Percentiles rank a stretch among this genome's conserved stretches.
Evolutionary conservation across 352 stramenopile genomes (phyloP).

Genomic region (Phytophthora syringae): DNA sequence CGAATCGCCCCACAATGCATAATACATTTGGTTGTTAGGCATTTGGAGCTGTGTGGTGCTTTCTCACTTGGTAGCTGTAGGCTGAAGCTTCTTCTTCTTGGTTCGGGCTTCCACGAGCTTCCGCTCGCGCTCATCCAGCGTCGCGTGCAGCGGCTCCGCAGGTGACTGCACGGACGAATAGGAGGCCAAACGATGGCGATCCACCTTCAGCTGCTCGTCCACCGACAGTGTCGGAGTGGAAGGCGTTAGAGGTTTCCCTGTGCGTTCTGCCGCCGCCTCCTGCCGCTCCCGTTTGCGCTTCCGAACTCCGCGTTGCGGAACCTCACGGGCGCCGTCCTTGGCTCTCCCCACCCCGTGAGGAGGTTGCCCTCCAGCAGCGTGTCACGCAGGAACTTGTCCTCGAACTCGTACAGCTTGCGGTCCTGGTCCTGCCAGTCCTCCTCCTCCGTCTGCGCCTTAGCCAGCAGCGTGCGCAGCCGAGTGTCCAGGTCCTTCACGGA

Average conservation of each 20-base stretch:
- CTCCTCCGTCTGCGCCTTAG: slow-evolving; percentile 54
- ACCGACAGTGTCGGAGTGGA: slow-evolving; percentile 29
- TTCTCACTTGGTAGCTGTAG: too few species aligned
- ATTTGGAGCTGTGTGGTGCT: slow-evolving; percentile 11
- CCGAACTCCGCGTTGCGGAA: slow-evolving; percentile 77
- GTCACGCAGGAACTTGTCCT: slow-evolving; percentile 75
- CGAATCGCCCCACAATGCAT: slow-evolving; percentile 16
- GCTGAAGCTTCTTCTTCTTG: slow-evolving; percentile 44
- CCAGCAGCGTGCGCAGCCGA: slow-evolving; percentile 49
- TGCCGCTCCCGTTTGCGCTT: slow-evolving; percentile 68
- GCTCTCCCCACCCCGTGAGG: slow-evolving; percentile 72
- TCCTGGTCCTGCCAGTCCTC: slow-evolving; percentile 66
- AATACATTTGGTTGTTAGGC: slow-evolving; percentile 42
- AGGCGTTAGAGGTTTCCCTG: slow-evolving; percentile 7
- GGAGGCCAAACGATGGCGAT: slow-evolving; percentile 69
- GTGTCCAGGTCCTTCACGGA: slow-evolving; percentile 61
- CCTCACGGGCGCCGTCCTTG: slow-evolving; percentile 61
- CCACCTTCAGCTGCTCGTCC: slow-evolving; percentile 69
- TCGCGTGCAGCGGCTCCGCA: slow-evolving; percentile 51
- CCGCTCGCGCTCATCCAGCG: slow-evolving; percentile 35
- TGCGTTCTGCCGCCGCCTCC: slow-evolving; percentile 32
- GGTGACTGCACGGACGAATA: slow-evolving; percentile 76
- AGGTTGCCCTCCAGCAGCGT: slow-evolving; percentile 79
- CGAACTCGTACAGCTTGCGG: slow-evolving; percentile 77
- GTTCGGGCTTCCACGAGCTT: slow-evolving; percentile 27